Evolutionary conservation across 129 eudicot species (phyloP).

Genomic region (Helichrysum umbraculigerum): DNA sequence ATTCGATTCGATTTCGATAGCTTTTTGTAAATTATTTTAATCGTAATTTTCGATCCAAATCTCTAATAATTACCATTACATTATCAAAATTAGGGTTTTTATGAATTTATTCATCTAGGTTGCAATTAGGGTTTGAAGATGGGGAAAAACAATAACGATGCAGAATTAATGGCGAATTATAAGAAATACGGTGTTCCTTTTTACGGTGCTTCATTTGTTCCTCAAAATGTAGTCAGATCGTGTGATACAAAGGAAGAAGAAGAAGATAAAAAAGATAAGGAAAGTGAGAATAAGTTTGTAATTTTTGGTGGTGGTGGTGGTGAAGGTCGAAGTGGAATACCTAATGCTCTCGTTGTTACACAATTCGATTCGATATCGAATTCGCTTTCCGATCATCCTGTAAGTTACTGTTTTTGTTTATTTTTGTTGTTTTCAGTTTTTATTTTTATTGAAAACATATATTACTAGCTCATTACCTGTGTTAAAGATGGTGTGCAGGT

Average conservation of each 20-base stretch:
- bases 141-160: no score
- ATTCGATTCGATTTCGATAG: no score
- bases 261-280: not conserved
- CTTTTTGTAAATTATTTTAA: no score
- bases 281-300: conserved; percentile 31
- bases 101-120: no score
- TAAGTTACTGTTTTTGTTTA: conserved; percentile 25
- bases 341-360: conserved; percentile 67
- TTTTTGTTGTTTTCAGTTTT: not conserved
- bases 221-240: conserved; percentile 41
- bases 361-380: conserved; percentile 50
- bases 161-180: conserved; percentile 24
- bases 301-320: conserved; percentile 95
- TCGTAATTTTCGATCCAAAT: no score
- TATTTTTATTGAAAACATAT: not conserved
- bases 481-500: no score
- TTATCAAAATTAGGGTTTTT: no score
- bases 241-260: conserved; percentile 1
- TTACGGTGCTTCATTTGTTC: conserved; percentile 78
- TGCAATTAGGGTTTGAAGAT: no score
- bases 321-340: conserved; percentile 93
- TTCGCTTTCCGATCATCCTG: conserved; percentile 80
- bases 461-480: no score
- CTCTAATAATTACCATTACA: no score
- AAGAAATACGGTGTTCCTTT: conserved; percentile 82